Percentiles rank a stretch among this genome's conserved stretches.
phyloP scores from a whole-genome alignment of 148 eudicot genomes.

The Diospyros kaki region DNA sequence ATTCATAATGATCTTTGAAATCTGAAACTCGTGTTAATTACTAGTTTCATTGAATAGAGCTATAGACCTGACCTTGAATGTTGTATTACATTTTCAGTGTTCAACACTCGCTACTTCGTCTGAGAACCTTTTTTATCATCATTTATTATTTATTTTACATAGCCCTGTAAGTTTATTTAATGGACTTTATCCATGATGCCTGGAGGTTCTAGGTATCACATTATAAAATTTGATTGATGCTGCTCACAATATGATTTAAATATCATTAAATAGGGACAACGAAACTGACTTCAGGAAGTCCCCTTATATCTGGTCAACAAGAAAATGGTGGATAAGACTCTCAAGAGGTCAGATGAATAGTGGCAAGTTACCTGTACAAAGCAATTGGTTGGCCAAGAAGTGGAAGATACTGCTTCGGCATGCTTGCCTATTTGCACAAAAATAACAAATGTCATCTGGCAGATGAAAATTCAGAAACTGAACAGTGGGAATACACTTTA shows the following conservation, averaged over 20 bases:
- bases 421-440: constrained; percentile 73
- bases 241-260: background rate
- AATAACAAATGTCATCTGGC: constrained; percentile 29
- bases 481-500: background rate
- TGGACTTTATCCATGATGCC: background rate
- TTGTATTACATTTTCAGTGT: too few relatives aligned
- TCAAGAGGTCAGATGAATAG: constrained; percentile 4
- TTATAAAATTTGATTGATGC: background rate
- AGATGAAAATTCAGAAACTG: constrained; percentile 17
- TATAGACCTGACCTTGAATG: too few relatives aligned
- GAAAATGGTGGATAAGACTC: background rate
- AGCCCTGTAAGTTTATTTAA: background rate
- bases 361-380: constrained; percentile 65
- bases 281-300: background rate
- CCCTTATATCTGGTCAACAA: background rate
- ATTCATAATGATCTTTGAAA: background rate
- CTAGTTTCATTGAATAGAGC: background rate
- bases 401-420: constrained; percentile 99
- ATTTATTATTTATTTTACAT: background rate
- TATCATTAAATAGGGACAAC: background rate
- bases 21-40: background rate
- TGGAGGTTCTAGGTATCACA: background rate
- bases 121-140: too few relatives aligned
- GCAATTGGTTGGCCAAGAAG: constrained; percentile 93
- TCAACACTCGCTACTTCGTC: too few relatives aligned